Percentiles rank a stretch among this genome's conserved stretches.
These are phyloP conservation scores for Clausena lansium DNA, from an alignment of 345 rosid species.

Conservation along the genomic window DNA sequence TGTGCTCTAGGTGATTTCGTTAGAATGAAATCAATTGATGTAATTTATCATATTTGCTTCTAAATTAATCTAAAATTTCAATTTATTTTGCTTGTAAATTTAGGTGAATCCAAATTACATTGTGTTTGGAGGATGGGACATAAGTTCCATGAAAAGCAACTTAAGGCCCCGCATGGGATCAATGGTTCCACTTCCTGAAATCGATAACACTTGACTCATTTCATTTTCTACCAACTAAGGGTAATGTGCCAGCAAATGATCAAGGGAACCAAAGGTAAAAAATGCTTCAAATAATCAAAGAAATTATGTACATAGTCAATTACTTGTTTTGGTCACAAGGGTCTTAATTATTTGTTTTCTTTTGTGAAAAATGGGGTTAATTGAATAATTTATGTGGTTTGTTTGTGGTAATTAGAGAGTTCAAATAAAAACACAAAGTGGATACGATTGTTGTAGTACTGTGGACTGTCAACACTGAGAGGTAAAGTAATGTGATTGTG, in stretches of 20 bases:
- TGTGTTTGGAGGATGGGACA: conserved; percentile 99
- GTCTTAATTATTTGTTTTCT: neutral
- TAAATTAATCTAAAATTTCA: neutral
- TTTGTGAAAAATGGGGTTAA: neutral
- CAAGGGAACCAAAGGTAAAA: conserved; percentile 79
- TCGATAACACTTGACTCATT: conserved; percentile 67
- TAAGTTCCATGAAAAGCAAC: conserved; percentile 87
- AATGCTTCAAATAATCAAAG: conserved; percentile 68
- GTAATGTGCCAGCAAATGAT: conserved; percentile 84
- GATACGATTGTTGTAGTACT: conserved; percentile 65
- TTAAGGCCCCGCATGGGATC: conserved; percentile 95
- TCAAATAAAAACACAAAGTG: conserved; percentile 67
- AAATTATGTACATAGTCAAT: conserved; percentile 54
- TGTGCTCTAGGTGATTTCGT: conserved; percentile 29
- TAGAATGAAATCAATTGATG: neutral
- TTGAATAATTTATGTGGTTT: neutral
- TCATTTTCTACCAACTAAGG: conserved; percentile 99
- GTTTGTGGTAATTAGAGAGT: conserved; percentile 47
- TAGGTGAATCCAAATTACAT: conserved; percentile 89
- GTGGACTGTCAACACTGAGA: conserved; percentile 95
- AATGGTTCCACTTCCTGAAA: conserved; percentile 88
- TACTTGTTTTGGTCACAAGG: neutral
- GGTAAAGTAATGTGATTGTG: conserved; percentile 75
- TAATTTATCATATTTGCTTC: too few relatives aligned
- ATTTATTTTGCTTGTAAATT: neutral